Evolutionary conservation across 1,284 basidiomycete genomes (phyloP).

Genomic region (Cerrena zonata): DNA sequence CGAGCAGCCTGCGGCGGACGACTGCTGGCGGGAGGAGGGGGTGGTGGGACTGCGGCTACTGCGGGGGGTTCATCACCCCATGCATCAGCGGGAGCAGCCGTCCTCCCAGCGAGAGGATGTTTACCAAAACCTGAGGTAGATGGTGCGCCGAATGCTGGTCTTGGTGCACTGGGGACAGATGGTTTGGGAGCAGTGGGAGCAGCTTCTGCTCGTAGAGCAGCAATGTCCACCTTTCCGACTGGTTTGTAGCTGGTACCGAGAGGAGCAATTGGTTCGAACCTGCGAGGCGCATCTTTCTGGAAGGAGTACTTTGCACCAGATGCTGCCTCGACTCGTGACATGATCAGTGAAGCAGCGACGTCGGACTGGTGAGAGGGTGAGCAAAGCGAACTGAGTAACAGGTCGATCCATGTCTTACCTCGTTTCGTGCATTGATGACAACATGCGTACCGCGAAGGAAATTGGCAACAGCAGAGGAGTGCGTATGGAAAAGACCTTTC

Average conservation of each 20-base stretch:
- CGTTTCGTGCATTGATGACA: slow-evolving; percentile 86
- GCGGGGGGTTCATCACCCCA: slow-evolving; percentile 44
- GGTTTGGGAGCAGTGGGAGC: slow-evolving; percentile 30
- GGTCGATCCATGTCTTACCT: slow-evolving; percentile 45
- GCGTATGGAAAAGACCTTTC: slow-evolving; percentile 90
- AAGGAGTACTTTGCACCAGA: slow-evolving; percentile 88
- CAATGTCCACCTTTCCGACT: slow-evolving; percentile 65
- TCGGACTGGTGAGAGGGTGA: slow-evolving; percentile 52
- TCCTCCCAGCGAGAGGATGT: slow-evolving; percentile 13
- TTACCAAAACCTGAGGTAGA: slow-evolving; percentile 31
- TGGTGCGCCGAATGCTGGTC: slow-evolving; percentile 42
- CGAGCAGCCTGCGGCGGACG: slow-evolving; percentile 37
- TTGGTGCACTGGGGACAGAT: slow-evolving; percentile 32
- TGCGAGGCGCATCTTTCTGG: slow-evolving; percentile 62
- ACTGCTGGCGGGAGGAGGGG: slow-evolving; percentile 44
- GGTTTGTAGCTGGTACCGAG: slow-evolving; percentile 71
- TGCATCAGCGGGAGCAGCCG: slow-evolving; percentile 40
- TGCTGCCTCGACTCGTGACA: slow-evolving; percentile 83
- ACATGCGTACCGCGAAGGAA: slow-evolving; percentile 86
- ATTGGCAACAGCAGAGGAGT: slow-evolving; percentile 76
- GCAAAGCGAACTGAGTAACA: neutral
- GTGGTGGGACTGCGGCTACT: slow-evolving; percentile 29
- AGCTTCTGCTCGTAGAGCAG: slow-evolving; percentile 47
- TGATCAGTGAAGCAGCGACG: slow-evolving; percentile 73
- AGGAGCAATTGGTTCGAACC: slow-evolving; percentile 64